Evolutionary conservation across 805 yeast species (phyloP).

Genomic region (Saccharomycopsis sp.): DNA sequence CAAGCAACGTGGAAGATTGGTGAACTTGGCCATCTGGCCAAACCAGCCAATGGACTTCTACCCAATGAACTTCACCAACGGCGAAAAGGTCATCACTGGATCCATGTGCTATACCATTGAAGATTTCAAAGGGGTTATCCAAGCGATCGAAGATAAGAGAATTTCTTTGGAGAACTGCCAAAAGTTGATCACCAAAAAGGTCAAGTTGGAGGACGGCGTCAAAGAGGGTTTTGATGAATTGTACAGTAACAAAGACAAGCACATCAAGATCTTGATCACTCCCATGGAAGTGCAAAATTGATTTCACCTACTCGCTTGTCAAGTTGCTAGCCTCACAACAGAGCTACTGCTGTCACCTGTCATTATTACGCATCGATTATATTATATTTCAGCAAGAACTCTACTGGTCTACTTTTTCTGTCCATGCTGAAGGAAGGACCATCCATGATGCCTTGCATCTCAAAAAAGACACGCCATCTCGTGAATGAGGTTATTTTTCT

Average conservation of each 20-base stretch:
- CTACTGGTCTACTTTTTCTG: too few relatives aligned
- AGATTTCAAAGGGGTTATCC: conserved; percentile 39
- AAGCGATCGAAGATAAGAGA: conserved; percentile 33
- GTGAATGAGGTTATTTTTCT: not conserved
- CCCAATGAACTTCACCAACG: conserved; percentile 39
- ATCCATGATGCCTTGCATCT: too few relatives aligned
- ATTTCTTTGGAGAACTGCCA: conserved; percentile 32
- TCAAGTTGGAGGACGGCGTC: conserved; percentile 35
- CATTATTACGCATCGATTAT: too few relatives aligned
- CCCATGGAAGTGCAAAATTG: conserved; percentile 23
- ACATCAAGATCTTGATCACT: conserved; percentile 39
- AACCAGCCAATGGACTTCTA: conserved; percentile 36
- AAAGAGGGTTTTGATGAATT: conserved; percentile 38
- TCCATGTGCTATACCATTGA: conserved; percentile 38
- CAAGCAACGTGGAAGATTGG: conserved; percentile 38
- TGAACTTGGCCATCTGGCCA: conserved; percentile 47
- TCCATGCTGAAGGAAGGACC: too few relatives aligned
- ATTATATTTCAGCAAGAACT: not conserved
- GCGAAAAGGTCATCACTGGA: conserved; percentile 40
- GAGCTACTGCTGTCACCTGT: too few relatives aligned
- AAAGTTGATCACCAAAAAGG: conserved; percentile 35
- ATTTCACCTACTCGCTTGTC: too few relatives aligned
- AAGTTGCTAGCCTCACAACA: too few relatives aligned
- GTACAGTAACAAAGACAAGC: conserved; percentile 37
- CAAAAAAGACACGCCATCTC: not conserved